Evolutionary conservation across 495 filamentous ascomycete species (phyloP).

Genomic region (Hypoxylon rickii): DNA sequence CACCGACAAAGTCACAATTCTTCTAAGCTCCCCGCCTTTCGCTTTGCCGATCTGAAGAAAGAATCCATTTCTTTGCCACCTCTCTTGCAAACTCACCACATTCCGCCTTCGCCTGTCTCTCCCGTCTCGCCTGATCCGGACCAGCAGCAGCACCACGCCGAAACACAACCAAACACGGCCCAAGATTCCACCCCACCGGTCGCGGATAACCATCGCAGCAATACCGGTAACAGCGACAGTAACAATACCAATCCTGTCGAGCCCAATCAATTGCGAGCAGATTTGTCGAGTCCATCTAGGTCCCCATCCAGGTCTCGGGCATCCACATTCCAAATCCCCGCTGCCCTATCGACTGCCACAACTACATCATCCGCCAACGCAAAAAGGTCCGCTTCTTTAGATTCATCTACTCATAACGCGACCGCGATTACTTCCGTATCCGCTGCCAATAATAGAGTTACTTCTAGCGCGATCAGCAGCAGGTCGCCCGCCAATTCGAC

Average conservation of each 20-base stretch:
- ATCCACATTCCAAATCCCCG: constrained; percentile 43
- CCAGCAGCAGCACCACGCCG: constrained; percentile 35
- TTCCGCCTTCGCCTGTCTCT: constrained; percentile 49
- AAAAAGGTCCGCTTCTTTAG: constrained; percentile 50
- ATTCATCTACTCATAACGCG: constrained; percentile 29
- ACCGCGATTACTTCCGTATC: constrained; percentile 27
- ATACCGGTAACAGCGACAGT: constrained; percentile 10
- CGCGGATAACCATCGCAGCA: constrained; percentile 30
- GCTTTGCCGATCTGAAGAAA: constrained; percentile 54
- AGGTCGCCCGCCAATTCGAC: constrained; percentile 26
- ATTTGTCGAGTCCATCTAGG: constrained; percentile 25
- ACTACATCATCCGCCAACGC: constrained; percentile 34
- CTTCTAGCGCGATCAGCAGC: constrained; percentile 26
- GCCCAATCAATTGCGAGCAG: constrained; percentile 21
- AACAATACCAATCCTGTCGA: constrained; percentile 35
- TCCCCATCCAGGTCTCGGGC: constrained; percentile 41
- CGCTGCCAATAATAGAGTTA: constrained; percentile 14
- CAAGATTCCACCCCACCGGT: constrained; percentile 38
- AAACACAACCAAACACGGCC: constrained; percentile 37
- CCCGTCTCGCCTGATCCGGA: constrained; percentile 44
- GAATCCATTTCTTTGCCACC: constrained; percentile 41
- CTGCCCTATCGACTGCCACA: constrained; percentile 32
- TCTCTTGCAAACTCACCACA: constrained; percentile 41
- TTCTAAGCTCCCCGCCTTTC: constrained; percentile 54
- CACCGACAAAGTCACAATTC: constrained; percentile 56